These are phyloP conservation scores for Aspergillus caelatus DNA, from an alignment of 2,329 filamentous ascomycete genomes.

Conservation along the genomic window DNA sequence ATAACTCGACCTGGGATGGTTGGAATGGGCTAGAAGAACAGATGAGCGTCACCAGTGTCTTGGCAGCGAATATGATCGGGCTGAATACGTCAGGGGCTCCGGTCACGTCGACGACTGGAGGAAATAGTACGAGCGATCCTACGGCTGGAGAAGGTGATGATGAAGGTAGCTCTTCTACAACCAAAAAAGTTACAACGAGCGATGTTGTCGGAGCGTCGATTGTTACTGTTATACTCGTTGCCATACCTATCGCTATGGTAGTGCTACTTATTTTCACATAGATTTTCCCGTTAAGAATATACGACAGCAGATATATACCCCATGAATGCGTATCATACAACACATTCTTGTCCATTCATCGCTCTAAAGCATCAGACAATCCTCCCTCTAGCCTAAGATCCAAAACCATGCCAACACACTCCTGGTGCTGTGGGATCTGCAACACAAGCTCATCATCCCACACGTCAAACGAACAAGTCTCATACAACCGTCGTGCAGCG, in stretches of 20 bases:
- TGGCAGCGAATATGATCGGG: slow-evolving; percentile 62
- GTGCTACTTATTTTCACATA: slow-evolving; percentile 2
- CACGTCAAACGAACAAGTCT: slow-evolving; percentile 3
- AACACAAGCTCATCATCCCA: neutral
- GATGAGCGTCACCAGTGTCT: slow-evolving; percentile 67
- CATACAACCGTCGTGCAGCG: slow-evolving; percentile 5
- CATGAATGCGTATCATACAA: neutral
- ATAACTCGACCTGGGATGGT: slow-evolving; percentile 55
- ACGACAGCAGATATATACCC: neutral
- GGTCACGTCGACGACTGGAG: slow-evolving; percentile 53
- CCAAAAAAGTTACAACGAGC: slow-evolving; percentile 28
- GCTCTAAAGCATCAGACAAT: neutral
- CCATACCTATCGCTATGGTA: neutral
- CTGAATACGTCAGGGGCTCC: slow-evolving; percentile 50
- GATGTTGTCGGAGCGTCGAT: slow-evolving; percentile 45
- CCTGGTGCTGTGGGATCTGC: neutral
- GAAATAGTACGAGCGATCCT: slow-evolving; percentile 50
- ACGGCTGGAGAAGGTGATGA: slow-evolving; percentile 33
- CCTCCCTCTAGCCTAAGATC: neutral
- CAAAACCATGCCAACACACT: slow-evolving; percentile 2
- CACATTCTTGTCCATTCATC: neutral
- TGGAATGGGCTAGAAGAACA: slow-evolving; percentile 67
- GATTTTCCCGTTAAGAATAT: too few relatives aligned
- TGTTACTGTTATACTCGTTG: slow-evolving; percentile 37
- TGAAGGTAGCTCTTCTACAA: neutral